Conservation (phyloP, 2,329 filamentous ascomycete species). For the Malbranchea cinnamomea region DNA sequence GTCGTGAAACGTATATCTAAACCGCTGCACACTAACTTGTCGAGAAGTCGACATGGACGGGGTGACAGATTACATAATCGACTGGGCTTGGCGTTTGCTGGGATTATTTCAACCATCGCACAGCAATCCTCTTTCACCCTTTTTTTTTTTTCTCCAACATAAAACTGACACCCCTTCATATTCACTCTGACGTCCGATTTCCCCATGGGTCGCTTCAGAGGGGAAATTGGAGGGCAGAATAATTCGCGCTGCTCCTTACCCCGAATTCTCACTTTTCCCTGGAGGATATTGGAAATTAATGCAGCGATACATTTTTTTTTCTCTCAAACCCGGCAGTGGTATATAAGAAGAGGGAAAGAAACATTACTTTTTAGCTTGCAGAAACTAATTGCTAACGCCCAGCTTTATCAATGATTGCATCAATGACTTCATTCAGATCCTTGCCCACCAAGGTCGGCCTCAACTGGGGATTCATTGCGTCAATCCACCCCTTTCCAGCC, state of each 20-base stretch:
- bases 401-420: conserved; percentile 16
- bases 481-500: conserved; percentile 47
- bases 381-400: too few relatives aligned
- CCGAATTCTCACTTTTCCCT: conserved; percentile 27
- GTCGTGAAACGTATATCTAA: too few relatives aligned
- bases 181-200: conserved; percentile 30
- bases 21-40: too few relatives aligned
- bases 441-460: conserved; percentile 40
- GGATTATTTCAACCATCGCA: too few relatives aligned
- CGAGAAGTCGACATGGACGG: too few relatives aligned
- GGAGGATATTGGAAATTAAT: conserved; percentile 34
- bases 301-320: conserved; percentile 25
- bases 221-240: conserved; percentile 34
- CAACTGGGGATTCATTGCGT: conserved; percentile 38
- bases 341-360: too few relatives aligned
- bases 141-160: conserved; percentile 21
- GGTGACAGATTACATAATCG: too few relatives aligned
- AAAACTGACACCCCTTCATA: conserved; percentile 31
- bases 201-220: conserved; percentile 26
- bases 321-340: too few relatives aligned
- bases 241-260: conserved; percentile 28
- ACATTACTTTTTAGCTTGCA: too few relatives aligned
- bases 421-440: conserved; percentile 44
- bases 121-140: conserved; percentile 9
- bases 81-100: too few relatives aligned